Conservation (phyloP, 345 rosid species). For the Camelina neglecta region DNA sequence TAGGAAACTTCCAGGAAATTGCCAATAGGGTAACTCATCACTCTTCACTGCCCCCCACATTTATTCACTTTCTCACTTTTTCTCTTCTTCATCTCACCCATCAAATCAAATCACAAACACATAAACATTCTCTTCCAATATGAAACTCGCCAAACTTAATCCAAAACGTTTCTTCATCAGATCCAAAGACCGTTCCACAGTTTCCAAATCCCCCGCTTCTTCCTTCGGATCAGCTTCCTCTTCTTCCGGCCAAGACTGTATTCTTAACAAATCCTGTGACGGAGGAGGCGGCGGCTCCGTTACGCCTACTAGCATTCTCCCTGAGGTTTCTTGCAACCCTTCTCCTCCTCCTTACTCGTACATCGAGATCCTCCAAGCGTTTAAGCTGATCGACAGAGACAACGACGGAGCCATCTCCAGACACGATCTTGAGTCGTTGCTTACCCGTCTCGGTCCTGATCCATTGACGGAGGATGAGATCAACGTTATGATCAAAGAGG, state of each 20-base stretch:
- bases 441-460: conserved; percentile 56
- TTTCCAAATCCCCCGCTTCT: conserved; percentile 58
- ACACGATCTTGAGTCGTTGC: conserved; percentile 66
- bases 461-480: conserved; percentile 65
- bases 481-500: conserved; percentile 54
- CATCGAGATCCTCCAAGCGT: conserved; percentile 54
- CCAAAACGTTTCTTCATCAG: conserved; percentile 67
- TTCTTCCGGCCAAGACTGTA: conserved; percentile 39
- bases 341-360: conserved; percentile 32
- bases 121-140: conserved; percentile 7
- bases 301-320: conserved; percentile 82
- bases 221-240: conserved; percentile 55
- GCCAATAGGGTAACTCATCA: conserved; percentile 44
- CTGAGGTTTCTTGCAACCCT: conserved; percentile 47
- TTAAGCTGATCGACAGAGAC: conserved; percentile 60
- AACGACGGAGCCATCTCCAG: conserved; percentile 64
- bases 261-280: conserved; percentile 22
- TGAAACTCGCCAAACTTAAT: conserved; percentile 58
- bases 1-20: conserved; percentile 84
- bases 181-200: conserved; percentile 48
- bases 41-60: conserved; percentile 38
- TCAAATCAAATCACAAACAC: background rate
- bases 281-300: conserved; percentile 17
- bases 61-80: conserved; percentile 16
- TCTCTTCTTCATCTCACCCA: conserved; percentile 28